Evolutionary conservation across 371 early-diverging fungal genomes (phyloP).

Genomic region (Batkoa obscura): DNA sequence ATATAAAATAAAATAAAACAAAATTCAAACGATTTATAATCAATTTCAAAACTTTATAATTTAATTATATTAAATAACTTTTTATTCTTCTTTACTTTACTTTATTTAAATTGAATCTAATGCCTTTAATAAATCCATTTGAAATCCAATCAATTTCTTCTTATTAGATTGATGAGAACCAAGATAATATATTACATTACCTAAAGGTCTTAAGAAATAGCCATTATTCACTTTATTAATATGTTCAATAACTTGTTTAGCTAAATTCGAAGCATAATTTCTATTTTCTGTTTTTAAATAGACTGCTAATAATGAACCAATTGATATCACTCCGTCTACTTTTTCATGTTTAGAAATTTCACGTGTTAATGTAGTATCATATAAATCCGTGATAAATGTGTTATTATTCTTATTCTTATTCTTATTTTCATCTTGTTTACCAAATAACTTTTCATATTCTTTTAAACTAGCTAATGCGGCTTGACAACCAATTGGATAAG

Average conservation of each 20-base stretch:
- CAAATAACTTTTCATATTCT: slow-evolving; percentile 25
- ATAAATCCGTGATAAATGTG: neutral
- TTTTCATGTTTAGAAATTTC: slow-evolving; percentile 25
- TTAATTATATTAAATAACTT: too few species aligned
- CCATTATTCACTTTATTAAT: slow-evolving; percentile 30
- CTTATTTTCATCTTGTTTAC: slow-evolving; percentile 7
- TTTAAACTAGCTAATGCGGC: slow-evolving; percentile 43
- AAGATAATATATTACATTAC: slow-evolving; percentile 41
- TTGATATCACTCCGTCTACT: slow-evolving; percentile 48
- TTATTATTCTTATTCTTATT: neutral
- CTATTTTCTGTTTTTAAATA: slow-evolving; percentile 28
- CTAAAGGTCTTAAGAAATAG: slow-evolving; percentile 46
- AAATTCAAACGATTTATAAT: too few species aligned
- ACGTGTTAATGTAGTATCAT: slow-evolving; percentile 12
- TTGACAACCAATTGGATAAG: slow-evolving; percentile 65
- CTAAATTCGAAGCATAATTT: slow-evolving; percentile 38
- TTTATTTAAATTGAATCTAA: too few species aligned
- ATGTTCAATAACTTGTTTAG: slow-evolving; percentile 30
- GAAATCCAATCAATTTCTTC: neutral
- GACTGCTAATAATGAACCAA: slow-evolving; percentile 55
- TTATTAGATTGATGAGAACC: neutral
- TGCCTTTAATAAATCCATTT: too few species aligned
- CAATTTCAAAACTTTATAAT: too few species aligned
- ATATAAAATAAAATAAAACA: too few species aligned
- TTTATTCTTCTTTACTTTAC: too few species aligned